Conservation (phyloP, 306 rosid genomes). For the Psophocarpus tetragonolobus region DNA sequence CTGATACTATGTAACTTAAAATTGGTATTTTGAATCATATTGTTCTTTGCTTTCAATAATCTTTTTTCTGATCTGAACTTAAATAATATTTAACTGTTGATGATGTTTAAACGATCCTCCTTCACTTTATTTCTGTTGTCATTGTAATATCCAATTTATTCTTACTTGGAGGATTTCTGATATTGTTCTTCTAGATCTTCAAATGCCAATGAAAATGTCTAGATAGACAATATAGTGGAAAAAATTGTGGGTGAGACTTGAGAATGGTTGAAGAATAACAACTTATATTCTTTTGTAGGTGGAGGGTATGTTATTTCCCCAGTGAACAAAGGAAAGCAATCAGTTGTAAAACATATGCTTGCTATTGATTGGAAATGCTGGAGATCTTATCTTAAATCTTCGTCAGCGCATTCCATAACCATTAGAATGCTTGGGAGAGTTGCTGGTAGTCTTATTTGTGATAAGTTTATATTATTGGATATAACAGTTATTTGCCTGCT, state of each 20-base stretch:
- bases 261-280: conserved; percentile 38
- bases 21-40: conserved; percentile 22
- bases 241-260: background rate
- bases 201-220: conserved; percentile 15
- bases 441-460: conserved; percentile 60
- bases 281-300: conserved; percentile 55
- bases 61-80: conserved; percentile 32
- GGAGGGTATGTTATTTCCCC: conserved; percentile 94
- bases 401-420: conserved; percentile 80
- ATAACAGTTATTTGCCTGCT: background rate
- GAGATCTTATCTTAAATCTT: conserved; percentile 76
- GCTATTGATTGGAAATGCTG: conserved; percentile 96
- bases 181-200: background rate
- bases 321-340: conserved; percentile 73
- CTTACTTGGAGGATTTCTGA: conserved; percentile 2
- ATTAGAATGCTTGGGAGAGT: conserved; percentile 90
- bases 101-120: conserved; percentile 22
- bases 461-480: conserved; percentile 16
- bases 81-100: background rate
- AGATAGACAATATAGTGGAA: conserved; percentile 9
- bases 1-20: background rate
- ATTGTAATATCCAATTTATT: conserved; percentile 27
- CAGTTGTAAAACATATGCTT: conserved; percentile 96
- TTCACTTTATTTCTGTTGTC: conserved; percentile 22
- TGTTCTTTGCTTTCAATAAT: conserved; percentile 28